Conservation (phyloP, 2,329 filamentous ascomycete genomes). For the Trichoderma breve region DNA sequence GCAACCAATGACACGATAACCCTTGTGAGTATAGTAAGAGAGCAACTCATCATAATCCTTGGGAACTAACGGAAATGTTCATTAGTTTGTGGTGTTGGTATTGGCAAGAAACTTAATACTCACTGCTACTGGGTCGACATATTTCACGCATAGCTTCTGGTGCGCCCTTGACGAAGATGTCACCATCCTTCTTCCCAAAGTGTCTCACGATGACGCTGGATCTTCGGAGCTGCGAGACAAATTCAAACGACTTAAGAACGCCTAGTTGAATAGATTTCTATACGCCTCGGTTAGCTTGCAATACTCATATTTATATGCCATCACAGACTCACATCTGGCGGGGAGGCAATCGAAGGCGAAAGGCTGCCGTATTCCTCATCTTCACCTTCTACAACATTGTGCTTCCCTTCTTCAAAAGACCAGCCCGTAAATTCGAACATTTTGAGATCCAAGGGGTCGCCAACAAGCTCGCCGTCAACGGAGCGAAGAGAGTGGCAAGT, state of each 20-base stretch:
- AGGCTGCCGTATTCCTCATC: conserved; percentile 74
- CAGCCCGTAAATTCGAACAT: conserved; percentile 98
- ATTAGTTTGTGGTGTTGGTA: background rate
- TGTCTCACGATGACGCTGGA: conserved; percentile 90
- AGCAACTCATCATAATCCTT: conserved; percentile 86
- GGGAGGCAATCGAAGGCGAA: conserved; percentile 83
- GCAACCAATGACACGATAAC: conserved; percentile 94
- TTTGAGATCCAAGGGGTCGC: conserved; percentile 91
- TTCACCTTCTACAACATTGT: conserved; percentile 60
- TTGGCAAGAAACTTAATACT: conserved; percentile 35
- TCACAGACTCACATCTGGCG: conserved; percentile 53
- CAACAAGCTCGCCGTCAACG: conserved; percentile 84
- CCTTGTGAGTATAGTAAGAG: conserved; percentile 88
- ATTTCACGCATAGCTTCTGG: conserved; percentile 96
- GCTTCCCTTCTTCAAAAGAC: conserved; percentile 85
- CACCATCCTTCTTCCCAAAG: conserved; percentile 79
- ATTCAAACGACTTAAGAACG: conserved; percentile 89
- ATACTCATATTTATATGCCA: background rate
- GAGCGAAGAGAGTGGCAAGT: conserved; percentile 90
- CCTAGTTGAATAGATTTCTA: conserved; percentile 74
- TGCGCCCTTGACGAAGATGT: conserved; percentile 93
- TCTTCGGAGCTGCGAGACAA: conserved; percentile 85
- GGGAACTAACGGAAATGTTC: conserved; percentile 55
- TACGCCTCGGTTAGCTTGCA: background rate
- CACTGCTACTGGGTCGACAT: conserved; percentile 76